Conservation (phyloP, 169 alveolate species). For the Ichthyophthirius multifiliis region DNA sequence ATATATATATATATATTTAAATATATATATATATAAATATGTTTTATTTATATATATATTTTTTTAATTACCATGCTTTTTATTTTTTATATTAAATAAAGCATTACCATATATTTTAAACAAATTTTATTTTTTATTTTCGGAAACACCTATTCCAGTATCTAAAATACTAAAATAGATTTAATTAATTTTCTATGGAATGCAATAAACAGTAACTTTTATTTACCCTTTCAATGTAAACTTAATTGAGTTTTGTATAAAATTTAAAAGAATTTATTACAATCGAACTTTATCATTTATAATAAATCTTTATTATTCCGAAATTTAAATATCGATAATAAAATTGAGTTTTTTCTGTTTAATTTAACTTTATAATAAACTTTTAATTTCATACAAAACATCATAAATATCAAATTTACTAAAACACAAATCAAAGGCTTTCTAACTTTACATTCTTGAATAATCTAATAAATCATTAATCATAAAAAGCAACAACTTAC, state of each 20-base stretch:
- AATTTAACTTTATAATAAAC: neutral
- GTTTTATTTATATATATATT: neutral
- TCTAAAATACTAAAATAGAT: neutral
- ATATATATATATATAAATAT: too few relatives aligned
- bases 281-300: neutral
- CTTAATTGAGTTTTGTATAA: neutral
- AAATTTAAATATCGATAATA: neutral
- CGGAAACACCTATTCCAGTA: neutral
- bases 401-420: neutral
- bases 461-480: neutral
- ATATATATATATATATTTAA: too few relatives aligned
- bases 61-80: neutral
- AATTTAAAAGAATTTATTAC: neutral
- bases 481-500: neutral
- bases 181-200: neutral
- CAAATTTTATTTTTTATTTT: neutral
- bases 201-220: neutral
- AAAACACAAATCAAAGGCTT: neutral
- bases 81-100: neutral
- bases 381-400: neutral
- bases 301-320: neutral
- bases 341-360: neutral
- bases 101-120: neutral
- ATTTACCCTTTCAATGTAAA: neutral
- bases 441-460: neutral